These are phyloP conservation scores for Eutrema salsugineum DNA, from an alignment of 441 rosid genomes.

Conservation along the genomic window DNA sequence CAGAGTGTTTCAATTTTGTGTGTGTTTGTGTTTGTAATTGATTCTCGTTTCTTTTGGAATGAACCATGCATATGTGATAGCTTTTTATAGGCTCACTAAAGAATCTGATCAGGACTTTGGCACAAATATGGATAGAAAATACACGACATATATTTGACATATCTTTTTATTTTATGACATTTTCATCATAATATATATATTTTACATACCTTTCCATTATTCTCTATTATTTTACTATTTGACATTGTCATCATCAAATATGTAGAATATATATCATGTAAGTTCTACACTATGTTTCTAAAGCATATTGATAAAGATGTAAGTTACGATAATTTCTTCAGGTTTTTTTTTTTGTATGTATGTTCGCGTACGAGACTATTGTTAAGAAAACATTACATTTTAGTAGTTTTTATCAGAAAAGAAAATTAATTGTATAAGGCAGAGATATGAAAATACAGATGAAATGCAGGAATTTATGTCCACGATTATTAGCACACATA, in stretches of 20 bases:
- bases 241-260: conserved; percentile 1
- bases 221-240: neutral
- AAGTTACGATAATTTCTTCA: too few species aligned
- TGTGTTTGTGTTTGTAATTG: conserved; percentile 6
- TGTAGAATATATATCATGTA: neutral
- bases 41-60: conserved; percentile 1
- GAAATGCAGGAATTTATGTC: neutral
- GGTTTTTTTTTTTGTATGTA: neutral
- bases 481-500: neutral
- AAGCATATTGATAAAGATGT: too few species aligned
- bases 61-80: neutral
- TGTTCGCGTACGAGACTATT: neutral
- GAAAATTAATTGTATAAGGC: too few species aligned
- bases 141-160: too few species aligned
- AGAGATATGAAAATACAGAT: neutral
- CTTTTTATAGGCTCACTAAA: conserved; percentile 17
- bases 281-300: too few species aligned
- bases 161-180: too few species aligned
- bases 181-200: too few species aligned
- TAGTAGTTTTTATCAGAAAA: neutral
- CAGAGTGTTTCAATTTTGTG: neutral
- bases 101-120: too few species aligned
- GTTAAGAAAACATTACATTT: too few species aligned
- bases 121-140: too few species aligned
- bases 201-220: too few species aligned